Evolutionary conservation across 768 basidiomycete species (phyloP).

Genomic region (Lactarius sanguifluus): DNA sequence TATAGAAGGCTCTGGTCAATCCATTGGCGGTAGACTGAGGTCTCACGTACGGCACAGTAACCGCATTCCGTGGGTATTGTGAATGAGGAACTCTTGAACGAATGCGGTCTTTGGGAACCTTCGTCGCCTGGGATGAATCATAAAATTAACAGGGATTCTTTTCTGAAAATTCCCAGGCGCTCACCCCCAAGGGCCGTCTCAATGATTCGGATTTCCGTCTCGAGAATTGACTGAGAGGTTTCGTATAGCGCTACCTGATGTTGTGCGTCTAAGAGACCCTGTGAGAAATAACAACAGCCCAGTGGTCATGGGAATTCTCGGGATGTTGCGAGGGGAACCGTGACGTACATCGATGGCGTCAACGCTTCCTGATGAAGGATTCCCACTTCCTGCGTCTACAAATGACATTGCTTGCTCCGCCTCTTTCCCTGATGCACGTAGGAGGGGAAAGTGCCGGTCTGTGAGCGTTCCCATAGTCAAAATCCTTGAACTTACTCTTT

Average conservation of each 20-base stretch:
- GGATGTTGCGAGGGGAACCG: constrained; percentile 25
- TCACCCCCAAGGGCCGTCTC: constrained; percentile 60
- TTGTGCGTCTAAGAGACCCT: constrained; percentile 64
- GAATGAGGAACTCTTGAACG: constrained; percentile 83
- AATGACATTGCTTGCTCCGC: constrained; percentile 49
- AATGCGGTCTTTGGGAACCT: constrained; percentile 67
- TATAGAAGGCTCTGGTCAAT: constrained; percentile 4
- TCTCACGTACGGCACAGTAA: constrained; percentile 52
- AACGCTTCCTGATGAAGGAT: constrained; percentile 52
- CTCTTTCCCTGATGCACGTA: constrained; percentile 48
- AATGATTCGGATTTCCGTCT: constrained; percentile 65
- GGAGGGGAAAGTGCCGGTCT: constrained; percentile 6
- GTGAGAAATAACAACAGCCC: background rate
- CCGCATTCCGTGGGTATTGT: constrained; percentile 81
- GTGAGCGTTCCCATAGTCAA: constrained; percentile 21
- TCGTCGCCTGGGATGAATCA: constrained; percentile 56
- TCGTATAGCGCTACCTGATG: constrained; percentile 57
- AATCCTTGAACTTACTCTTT: constrained; percentile 51
- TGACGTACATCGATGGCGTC: constrained; percentile 60
- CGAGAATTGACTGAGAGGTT: constrained; percentile 56
- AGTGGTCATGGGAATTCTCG: constrained; percentile 22
- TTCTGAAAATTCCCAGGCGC: constrained; percentile 30
- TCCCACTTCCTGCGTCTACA: constrained; percentile 47
- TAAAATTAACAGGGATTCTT: constrained; percentile 2
- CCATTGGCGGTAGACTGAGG: constrained; percentile 6